phyloP scores from a whole-genome alignment of 78 protist genomes.

The Trichosphaerium sp. region DNA sequence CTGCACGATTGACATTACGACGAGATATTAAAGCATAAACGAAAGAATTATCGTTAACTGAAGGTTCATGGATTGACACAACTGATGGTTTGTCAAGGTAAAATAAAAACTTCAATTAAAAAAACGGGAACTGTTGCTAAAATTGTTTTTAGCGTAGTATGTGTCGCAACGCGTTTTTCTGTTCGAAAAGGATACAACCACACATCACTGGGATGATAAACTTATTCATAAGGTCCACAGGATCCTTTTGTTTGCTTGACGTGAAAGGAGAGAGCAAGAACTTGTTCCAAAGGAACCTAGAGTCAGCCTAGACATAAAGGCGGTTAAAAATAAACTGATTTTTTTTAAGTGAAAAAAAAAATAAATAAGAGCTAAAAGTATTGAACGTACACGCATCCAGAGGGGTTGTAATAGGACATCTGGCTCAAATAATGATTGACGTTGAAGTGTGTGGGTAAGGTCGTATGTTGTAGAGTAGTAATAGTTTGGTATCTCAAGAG shows the following conservation, averaged over 20 bases:
- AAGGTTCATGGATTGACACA: constrained; percentile 6
- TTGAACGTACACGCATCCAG: not conserved
- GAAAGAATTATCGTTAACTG: not conserved
- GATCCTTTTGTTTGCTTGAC: not conserved
- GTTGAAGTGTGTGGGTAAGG: constrained; percentile 40
- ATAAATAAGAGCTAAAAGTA: not conserved
- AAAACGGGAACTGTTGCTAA: no score
- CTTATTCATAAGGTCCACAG: not conserved
- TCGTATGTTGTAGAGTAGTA: constrained; percentile 43
- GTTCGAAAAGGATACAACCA: not conserved
- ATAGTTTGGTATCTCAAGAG: constrained; percentile 2
- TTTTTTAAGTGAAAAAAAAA: not conserved
- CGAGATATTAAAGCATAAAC: constrained; percentile 30
- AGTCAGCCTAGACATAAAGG: constrained; percentile 6
- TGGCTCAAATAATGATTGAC: not conserved
- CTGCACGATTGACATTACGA: constrained; percentile 18
- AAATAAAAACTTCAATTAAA: no score
- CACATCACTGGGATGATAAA: not conserved
- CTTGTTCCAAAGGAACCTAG: constrained; percentile 38
- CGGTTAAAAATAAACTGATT: constrained; percentile 17
- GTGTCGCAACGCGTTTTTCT: no score
- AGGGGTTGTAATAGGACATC: not conserved
- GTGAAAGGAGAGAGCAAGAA: not conserved
- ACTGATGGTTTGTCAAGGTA: no score
- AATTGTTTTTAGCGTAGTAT: no score